Base-by-base conservation (phyloP, 2,329 filamentous ascomycete species). In the Cladosporium austrohemisphaericum region DNA sequence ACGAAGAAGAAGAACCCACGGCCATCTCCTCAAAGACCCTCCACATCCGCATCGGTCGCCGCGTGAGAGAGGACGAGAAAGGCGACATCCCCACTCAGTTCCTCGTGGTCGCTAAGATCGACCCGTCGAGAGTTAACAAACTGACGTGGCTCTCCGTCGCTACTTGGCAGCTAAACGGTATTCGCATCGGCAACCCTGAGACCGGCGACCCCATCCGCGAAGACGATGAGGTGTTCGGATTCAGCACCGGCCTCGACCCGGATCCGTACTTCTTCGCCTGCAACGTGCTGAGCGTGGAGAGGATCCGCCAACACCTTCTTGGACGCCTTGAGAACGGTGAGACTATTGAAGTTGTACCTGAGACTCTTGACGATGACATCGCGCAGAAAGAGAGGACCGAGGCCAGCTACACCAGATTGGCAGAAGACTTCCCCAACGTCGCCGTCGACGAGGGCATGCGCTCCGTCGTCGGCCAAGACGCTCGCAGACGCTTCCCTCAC, bases 221-320 rank as follows among this genome's bases (percentile, higher is more conserved):
- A 16, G 16, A 37, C 8, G 20, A 28, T 14, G 47, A 43, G 1
- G 18, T 19, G 2, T 43, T 50, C 13, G 11, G 22, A 11, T 26
- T 26, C 22, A 43, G 18, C 22, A 50, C 47, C 4, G 22, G 33
- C n/a, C 40, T 50, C 22, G 38, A 50, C 22, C 37, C 40, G 2
- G 47, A 50, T 43, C 47, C 47, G 5, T 50, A 29, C 29, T 50
- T 36, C 11, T 35, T 43, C 10, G 47, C 47, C 11, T 13, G 38
- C 10, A 36, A 41, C 6, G 5, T 29, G 22, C 10, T 29, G 20
- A 50, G 29, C 28, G 16, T 29, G 11, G 9, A 22, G 18, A 25
- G 38, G n/a, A 36, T 50, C 5, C 14, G 47, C 13, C 7, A 8
- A 4, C 25, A 36, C 8, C 16, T 50, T 5, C 22, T 50, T 5